These are phyloP conservation scores for Nephelium lappaceum DNA, from an alignment of 345 rosid species.

Conservation along the genomic window DNA sequence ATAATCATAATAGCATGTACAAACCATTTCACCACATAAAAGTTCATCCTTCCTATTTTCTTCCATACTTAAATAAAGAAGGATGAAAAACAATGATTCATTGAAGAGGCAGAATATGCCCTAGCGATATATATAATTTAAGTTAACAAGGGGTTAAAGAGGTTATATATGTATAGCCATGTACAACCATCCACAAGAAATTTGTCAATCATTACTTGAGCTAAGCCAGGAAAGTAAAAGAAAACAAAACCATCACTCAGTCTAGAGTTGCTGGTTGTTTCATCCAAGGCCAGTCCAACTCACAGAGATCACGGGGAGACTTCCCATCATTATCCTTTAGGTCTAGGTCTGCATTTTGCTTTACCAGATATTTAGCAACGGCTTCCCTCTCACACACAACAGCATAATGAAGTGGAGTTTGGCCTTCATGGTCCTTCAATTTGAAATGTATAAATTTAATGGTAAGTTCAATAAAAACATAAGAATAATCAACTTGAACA, in stretches of 20 bases:
- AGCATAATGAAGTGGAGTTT: slow-evolving; percentile 93
- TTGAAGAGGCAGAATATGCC: background rate
- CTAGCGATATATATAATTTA: background rate
- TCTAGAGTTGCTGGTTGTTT: slow-evolving; percentile 26
- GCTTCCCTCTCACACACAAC: slow-evolving; percentile 84
- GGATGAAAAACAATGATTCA: background rate
- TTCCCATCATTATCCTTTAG: slow-evolving; percentile 71
- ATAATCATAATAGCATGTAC: too few relatives aligned
- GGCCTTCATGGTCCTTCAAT: slow-evolving; percentile 90
- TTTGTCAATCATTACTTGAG: slow-evolving; percentile 21
- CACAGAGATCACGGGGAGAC: slow-evolving; percentile 64
- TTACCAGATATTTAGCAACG: slow-evolving; percentile 71
- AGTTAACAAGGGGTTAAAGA: background rate
- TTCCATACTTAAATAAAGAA: background rate
- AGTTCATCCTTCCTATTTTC: background rate
- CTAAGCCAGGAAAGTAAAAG: background rate
- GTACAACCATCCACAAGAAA: slow-evolving; percentile 45
- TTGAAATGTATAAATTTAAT: slow-evolving; percentile 13
- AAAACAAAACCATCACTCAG: slow-evolving; percentile 19
- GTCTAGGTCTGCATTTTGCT: slow-evolving; percentile 66
- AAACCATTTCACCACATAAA: background rate
- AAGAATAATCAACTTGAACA: background rate
- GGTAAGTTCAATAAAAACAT: background rate
- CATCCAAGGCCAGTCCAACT: slow-evolving; percentile 74
- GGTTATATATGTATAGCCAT: slow-evolving; percentile 28